These are phyloP conservation scores for Mycena vitilis DNA, from an alignment of 768 basidiomycete species.

Conservation along the genomic window DNA sequence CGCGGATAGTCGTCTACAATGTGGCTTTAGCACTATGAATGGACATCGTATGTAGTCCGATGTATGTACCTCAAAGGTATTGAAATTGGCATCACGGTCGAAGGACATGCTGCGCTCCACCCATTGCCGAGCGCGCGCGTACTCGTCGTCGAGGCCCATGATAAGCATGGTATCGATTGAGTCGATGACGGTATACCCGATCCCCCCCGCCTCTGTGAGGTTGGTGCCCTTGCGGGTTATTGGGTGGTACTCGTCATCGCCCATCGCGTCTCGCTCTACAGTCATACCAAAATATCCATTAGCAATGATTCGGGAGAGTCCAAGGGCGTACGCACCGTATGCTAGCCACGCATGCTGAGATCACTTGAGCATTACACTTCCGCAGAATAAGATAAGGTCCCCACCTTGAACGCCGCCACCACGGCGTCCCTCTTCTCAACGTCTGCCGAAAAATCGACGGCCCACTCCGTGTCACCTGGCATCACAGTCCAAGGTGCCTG, in stretches of 20 bases:
- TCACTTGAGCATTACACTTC: constrained; percentile 42
- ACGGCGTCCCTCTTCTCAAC: constrained; percentile 73
- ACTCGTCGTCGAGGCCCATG: constrained; percentile 86
- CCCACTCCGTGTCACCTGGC: constrained; percentile 22
- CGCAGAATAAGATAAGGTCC: constrained; percentile 53
- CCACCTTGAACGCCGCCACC: constrained; percentile 82
- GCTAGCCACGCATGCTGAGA: constrained; percentile 84
- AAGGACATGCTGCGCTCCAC: constrained; percentile 74
- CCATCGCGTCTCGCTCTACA: constrained; percentile 89
- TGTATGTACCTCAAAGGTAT: constrained; percentile 83
- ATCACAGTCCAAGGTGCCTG: constrained; percentile 17
- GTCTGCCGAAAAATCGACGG: constrained; percentile 61
- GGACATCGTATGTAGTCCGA: neutral
- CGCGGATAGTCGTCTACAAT: constrained; percentile 87
- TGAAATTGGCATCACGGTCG: constrained; percentile 81
- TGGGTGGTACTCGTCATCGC: constrained; percentile 93
- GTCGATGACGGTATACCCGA: constrained; percentile 91
- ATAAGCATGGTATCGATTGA: constrained; percentile 89
- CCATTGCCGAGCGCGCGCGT: constrained; percentile 82
- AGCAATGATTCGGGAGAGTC: no score
- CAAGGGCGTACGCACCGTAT: constrained; percentile 66
- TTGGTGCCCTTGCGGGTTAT: constrained; percentile 80
- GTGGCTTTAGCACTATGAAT: neutral
- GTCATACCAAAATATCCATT: constrained; percentile 14
- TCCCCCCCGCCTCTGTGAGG: constrained; percentile 79